Percentiles rank a stretch among this genome's conserved stretches.
Evolutionary conservation across 192 early-diverging fungal species (phyloP).

Genomic region (Geosiphon pyriformis): DNA sequence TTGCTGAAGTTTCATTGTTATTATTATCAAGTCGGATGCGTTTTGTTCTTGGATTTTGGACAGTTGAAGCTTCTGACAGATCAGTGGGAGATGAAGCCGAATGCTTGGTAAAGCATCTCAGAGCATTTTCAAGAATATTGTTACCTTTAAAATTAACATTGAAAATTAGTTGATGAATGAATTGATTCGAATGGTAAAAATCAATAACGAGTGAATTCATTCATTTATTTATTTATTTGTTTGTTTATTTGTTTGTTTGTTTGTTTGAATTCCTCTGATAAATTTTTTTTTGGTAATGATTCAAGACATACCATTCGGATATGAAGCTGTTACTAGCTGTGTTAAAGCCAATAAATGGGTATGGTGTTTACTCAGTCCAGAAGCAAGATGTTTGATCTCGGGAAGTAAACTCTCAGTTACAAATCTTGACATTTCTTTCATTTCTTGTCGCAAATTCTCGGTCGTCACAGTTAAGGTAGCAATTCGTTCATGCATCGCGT

Average conservation of each 20-base stretch:
- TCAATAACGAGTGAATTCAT: too few relatives aligned
- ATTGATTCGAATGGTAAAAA: not conserved
- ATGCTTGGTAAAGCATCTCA: not conserved
- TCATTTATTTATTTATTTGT: too few relatives aligned
- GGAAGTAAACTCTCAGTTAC: slow-evolving; percentile 17
- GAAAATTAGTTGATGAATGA: not conserved
- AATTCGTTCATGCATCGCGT: slow-evolving; percentile 7
- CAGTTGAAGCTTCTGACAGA: not conserved
- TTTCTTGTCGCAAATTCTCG: slow-evolving; percentile 19
- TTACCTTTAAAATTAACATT: not conserved
- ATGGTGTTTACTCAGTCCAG: slow-evolving; percentile 13
- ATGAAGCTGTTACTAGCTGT: slow-evolving; percentile 6
- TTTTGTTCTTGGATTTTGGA: not conserved
- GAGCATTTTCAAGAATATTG: slow-evolving; percentile 5
- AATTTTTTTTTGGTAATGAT: too few relatives aligned
- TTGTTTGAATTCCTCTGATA: too few relatives aligned
- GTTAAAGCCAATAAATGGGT: slow-evolving; percentile 13
- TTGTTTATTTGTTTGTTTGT: too few relatives aligned
- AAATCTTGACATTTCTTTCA: slow-evolving; percentile 19
- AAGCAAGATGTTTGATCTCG: slow-evolving; percentile 9
- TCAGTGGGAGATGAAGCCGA: not conserved
- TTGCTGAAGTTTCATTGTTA: too few relatives aligned
- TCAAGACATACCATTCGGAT: slow-evolving; percentile 3
- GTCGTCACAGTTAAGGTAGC: not conserved
- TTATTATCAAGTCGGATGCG: slow-evolving; percentile 10